These are phyloP conservation scores for Eucalyptus erythrocorys DNA, from an alignment of 345 rosid genomes.

Conservation along the genomic window DNA sequence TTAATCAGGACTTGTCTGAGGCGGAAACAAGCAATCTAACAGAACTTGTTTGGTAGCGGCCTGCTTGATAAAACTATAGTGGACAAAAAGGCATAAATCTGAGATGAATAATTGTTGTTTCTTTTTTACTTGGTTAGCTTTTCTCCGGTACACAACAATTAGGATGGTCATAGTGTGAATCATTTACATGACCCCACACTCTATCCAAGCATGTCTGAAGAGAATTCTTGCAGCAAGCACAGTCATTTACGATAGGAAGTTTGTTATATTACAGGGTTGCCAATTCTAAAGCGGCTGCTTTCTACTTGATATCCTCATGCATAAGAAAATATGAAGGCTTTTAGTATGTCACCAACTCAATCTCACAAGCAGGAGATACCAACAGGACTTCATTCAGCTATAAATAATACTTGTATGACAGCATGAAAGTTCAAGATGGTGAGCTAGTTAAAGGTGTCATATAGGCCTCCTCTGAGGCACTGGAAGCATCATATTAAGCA, in stretches of 20 bases:
- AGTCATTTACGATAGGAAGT: background rate
- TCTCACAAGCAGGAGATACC: background rate
- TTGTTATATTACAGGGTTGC: background rate
- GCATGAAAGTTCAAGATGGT: background rate
- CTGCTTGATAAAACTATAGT: background rate
- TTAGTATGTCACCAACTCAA: background rate
- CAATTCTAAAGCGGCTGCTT: background rate
- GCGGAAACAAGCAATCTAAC: background rate
- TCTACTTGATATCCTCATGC: background rate
- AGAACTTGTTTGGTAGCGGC: background rate
- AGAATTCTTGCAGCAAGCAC: background rate
- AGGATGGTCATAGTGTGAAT: background rate
- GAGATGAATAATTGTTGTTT: background rate
- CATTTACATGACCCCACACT: background rate
- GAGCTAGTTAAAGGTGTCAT: background rate
- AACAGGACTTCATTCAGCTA: background rate
- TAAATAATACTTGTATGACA: background rate
- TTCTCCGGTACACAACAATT: background rate
- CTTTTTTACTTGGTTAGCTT: background rate
- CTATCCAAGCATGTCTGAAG: background rate
- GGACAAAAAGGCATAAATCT: background rate
- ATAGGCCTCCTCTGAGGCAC: background rate
- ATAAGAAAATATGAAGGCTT: background rate
- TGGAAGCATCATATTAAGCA: background rate
- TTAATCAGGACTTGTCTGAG: background rate